Conservation (phyloP, 176 grass and related monocot genomes). For the Rhynchospora breviuscula region DNA sequence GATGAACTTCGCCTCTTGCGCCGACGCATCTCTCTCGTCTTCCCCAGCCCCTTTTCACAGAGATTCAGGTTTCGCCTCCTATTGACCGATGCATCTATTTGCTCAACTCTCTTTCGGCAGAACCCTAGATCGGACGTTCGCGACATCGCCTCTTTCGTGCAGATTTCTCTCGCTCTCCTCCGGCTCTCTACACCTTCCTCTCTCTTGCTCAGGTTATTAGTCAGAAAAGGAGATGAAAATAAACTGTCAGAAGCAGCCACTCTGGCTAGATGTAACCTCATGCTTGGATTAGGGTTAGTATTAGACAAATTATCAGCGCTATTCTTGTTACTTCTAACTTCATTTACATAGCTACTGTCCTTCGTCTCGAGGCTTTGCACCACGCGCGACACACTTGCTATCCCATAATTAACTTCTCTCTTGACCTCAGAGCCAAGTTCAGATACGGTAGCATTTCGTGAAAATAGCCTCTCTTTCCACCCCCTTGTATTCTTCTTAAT, state of each 20-base stretch:
- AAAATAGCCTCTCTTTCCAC: constrained; percentile 87
- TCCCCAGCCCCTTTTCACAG: no score
- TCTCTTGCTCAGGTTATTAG: no score
- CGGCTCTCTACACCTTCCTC: no score
- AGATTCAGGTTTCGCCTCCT: no score
- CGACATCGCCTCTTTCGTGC: no score
- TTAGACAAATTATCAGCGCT: constrained; percentile 3
- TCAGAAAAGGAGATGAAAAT: constrained; percentile 15
- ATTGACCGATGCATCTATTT: no score
- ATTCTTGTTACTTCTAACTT: constrained; percentile 6
- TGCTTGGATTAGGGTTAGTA: constrained; percentile 9
- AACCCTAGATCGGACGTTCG: no score
- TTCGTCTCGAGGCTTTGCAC: constrained; percentile 90
- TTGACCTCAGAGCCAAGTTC: constrained; percentile 94
- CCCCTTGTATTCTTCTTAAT: constrained; percentile 92
- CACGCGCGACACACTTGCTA: constrained; percentile 82
- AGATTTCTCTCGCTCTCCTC: no score
- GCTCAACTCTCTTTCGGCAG: no score
- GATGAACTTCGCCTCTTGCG: no score
- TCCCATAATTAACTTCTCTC: constrained; percentile 88
- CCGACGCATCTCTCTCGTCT: no score
- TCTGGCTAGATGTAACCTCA: constrained; percentile 14
- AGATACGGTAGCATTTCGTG: constrained; percentile 54
- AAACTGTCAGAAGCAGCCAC: constrained; percentile 19
- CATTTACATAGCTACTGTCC: constrained; percentile 33